phyloP scores from a whole-genome alignment of 768 basidiomycete genomes.

The Exidia glandulosa region DNA sequence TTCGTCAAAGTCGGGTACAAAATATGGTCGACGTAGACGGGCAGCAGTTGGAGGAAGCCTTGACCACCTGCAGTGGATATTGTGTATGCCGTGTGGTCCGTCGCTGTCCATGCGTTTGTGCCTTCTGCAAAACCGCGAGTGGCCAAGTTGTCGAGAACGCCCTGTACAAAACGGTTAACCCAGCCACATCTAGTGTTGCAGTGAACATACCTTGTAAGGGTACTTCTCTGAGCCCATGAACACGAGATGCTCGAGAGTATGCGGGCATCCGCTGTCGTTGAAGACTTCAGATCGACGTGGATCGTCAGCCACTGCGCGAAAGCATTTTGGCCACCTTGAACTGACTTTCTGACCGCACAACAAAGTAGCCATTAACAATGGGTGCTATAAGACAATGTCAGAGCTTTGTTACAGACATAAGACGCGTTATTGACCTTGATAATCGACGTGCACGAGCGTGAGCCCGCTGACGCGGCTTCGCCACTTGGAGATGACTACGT shows the following conservation, averaged over 20 bases:
- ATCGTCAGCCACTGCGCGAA: not conserved
- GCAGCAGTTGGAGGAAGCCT: conserved; percentile 75
- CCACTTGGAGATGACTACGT: conserved; percentile 81
- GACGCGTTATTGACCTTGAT: conserved; percentile 48
- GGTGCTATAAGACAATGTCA: conserved; percentile 40
- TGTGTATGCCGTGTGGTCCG: conserved; percentile 90
- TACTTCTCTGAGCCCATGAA: conserved; percentile 96
- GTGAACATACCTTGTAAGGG: conserved; percentile 59
- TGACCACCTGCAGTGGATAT: conserved; percentile 91
- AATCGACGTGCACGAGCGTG: conserved; percentile 81
- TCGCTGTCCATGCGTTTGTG: conserved; percentile 96
- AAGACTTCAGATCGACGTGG: conserved; percentile 46
- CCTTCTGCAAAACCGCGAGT: conserved; percentile 89
- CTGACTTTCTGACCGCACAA: conserved; percentile 82
- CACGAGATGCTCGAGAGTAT: conserved; percentile 89
- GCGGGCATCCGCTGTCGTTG: conserved; percentile 89
- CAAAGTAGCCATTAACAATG: conserved; percentile 84
- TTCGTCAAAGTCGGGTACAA: conserved; percentile 91
- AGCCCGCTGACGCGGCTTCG: conserved; percentile 78
- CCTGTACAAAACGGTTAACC: conserved; percentile 17
- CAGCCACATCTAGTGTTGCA: not conserved
- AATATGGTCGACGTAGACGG: conserved; percentile 92
- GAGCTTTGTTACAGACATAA: not conserved
- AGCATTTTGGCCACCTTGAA: not conserved
- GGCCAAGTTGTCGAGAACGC: conserved; percentile 87